A percentile compares a stretch with the other conserved stretches of the same genome.
phyloP scores from a whole-genome alignment of 1,139 yeast genomes.

The Yamadazyma oceani region DNA sequence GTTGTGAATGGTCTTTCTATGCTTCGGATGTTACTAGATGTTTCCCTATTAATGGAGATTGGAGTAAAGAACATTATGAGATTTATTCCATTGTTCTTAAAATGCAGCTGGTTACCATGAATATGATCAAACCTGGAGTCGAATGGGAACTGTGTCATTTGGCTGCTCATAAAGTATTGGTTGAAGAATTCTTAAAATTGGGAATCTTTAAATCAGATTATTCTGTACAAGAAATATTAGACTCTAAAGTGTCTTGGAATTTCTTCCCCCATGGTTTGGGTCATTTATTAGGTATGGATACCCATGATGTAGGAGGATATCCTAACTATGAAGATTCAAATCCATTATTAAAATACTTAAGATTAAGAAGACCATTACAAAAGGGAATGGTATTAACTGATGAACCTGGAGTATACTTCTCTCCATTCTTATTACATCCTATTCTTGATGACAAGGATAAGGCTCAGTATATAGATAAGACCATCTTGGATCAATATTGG shows the following conservation, averaged over 20 bases:
- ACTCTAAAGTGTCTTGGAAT: constrained; percentile 67
- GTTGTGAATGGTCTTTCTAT: constrained; percentile 94
- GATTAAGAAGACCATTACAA: constrained; percentile 73
- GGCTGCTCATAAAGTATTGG: constrained; percentile 73
- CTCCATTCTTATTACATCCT: constrained; percentile 73
- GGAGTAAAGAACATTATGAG: constrained; percentile 83
- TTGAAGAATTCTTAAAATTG: constrained; percentile 65
- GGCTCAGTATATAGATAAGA: constrained; percentile 60
- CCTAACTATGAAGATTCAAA: constrained; percentile 84
- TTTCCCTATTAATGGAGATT: constrained; percentile 87
- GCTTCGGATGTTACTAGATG: constrained; percentile 94
- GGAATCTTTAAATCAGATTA: constrained; percentile 73
- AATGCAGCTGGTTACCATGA: constrained; percentile 78
- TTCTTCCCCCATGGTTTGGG: constrained; percentile 97
- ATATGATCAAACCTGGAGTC: constrained; percentile 74
- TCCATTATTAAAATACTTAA: constrained; percentile 69
- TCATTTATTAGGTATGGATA: constrained; percentile 89
- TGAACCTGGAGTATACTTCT: constrained; percentile 94
- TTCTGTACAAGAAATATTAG: constrained; percentile 63
- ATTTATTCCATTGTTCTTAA: constrained; percentile 78
- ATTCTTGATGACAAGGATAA: constrained; percentile 58
- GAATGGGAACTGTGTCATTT: constrained; percentile 85
- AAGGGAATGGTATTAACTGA: constrained; percentile 87
- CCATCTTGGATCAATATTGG: constrained; percentile 74
- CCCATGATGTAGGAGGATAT: constrained; percentile 91